Base-by-base conservation (phyloP, 2,329 filamentous ascomycete species). In the Pseudogymnoascus sp. region DNA sequence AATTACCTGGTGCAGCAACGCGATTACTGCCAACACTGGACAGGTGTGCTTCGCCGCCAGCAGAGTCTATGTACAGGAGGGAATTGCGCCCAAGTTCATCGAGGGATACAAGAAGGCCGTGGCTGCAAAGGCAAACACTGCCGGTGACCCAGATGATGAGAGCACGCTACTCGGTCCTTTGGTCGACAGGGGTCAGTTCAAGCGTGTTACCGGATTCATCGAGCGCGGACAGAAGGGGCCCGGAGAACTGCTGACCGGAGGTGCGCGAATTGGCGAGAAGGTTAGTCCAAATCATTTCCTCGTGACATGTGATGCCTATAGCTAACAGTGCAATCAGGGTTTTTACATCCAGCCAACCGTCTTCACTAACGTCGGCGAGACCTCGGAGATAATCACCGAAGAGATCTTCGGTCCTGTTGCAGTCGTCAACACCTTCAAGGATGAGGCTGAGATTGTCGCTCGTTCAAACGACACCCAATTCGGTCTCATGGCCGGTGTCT, bases 41-140 rank as follows among this genome's bases (percentile, higher is more conserved):
- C 89, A 91, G 73, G 86, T 90, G 59, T 91, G 89, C 78, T 89
- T 88, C 36, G 90, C 90, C 67, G 87, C 87, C 5, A 89, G 87
- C 0, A 78, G 88, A 2, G 86, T 91, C 7, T 90, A 90, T 72
- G 82, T 91, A 3, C 87, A 87, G 1, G 75, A 79, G 56, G 71
- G 73, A 37, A 81, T 89, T 73, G 86, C 89, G 67, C 68, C 78
- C 18, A 77, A 76, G 7, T 91, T 91, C 69, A 82, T 89, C 64
- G 77, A 78, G 64, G 75, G 75, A 0, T 78, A 90, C 31, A 75
- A 89, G 18, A 77, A 81, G 64, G 86, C 86, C 66, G 84, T 90
- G 78, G 79, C 78, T 74, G 73, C 79, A 56, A 73, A 72, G 64
- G 79, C 82, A 65, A 78, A 86, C 56, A 81, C 82, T 8, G 73